These are phyloP conservation scores for Polytolypa hystricis DNA, from an alignment of 2,329 filamentous ascomycete genomes.

Conservation along the genomic window DNA sequence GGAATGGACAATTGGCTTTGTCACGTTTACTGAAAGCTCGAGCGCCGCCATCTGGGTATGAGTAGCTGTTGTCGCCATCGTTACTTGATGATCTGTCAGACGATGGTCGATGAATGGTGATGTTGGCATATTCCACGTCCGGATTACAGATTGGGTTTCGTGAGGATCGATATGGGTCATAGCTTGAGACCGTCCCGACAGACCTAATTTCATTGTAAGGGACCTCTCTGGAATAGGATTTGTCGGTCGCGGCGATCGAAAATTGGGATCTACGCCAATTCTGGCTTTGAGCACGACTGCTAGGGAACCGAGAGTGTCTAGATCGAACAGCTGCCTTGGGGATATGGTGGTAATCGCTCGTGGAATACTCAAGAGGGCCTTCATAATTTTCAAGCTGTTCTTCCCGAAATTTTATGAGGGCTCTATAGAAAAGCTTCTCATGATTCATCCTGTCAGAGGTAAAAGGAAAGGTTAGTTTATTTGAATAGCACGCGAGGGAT, in stretches of 20 bases:
- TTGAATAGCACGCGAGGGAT: background rate
- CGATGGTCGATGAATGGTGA: constrained; percentile 52
- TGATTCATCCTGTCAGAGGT: constrained; percentile 61
- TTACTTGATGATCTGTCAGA: constrained; percentile 5
- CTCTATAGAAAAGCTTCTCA: constrained; percentile 85
- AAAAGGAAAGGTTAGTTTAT: too few species aligned
- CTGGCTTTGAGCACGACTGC: constrained; percentile 14
- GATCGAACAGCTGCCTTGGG: constrained; percentile 26
- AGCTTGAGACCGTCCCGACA: constrained; percentile 48
- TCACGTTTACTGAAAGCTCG: too few species aligned
- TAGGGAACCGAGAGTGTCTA: constrained; percentile 22
- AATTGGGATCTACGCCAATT: constrained; percentile 42
- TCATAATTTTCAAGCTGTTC: constrained; percentile 77
- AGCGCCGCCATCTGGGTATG: background rate
- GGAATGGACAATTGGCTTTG: too few species aligned
- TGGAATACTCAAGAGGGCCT: constrained; percentile 68
- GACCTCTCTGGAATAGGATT: constrained; percentile 37
- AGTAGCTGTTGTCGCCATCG: background rate
- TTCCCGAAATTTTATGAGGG: constrained; percentile 71
- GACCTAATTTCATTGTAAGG: constrained; percentile 39
- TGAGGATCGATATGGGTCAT: constrained; percentile 74
- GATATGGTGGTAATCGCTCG: constrained; percentile 83
- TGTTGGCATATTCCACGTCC: constrained; percentile 52
- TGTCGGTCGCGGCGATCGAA: constrained; percentile 43
- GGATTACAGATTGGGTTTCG: constrained; percentile 39